These are phyloP conservation scores for Pseudohalonectria lignicola DNA, from an alignment of 2,329 filamentous ascomycete genomes.

Conservation along the genomic window DNA sequence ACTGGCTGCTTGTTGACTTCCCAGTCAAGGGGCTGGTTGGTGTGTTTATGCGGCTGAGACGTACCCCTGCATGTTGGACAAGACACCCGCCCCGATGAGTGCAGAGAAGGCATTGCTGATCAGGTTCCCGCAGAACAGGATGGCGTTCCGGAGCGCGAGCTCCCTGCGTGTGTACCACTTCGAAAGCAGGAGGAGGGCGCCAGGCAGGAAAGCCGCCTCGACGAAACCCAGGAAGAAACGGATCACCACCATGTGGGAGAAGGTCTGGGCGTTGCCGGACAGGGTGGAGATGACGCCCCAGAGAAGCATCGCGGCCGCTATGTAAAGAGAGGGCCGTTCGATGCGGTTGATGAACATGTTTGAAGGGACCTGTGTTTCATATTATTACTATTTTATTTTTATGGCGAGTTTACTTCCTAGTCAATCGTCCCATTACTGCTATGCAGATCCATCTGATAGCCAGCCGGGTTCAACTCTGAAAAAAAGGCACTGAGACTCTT, in stretches of 20 bases:
- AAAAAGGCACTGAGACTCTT: too few species aligned
- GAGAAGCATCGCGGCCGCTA: conserved; percentile 4
- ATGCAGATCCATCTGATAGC: too few species aligned
- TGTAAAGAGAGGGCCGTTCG: conserved; percentile 6
- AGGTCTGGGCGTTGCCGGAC: conserved; percentile 4
- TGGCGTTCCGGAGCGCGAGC: conserved; percentile 3
- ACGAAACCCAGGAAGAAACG: conserved; percentile 9
- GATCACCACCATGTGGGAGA: conserved; percentile 7
- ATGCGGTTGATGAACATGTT: conserved; percentile 34
- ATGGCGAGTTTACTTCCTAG: too few species aligned
- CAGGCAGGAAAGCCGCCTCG: conserved; percentile 5
- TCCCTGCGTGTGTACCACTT: conserved; percentile 5
- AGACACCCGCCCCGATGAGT: conserved; percentile 5
- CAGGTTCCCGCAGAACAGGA: conserved; percentile 5
- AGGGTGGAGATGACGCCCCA: conserved; percentile 6
- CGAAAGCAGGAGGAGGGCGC: conserved; percentile 3
- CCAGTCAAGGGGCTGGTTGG: too few species aligned
- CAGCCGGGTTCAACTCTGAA: conserved; percentile 1
- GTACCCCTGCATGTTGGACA: conserved; percentile 4
- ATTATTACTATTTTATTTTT: conserved; percentile 21
- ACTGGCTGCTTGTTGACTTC: too few species aligned
- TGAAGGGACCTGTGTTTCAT: conserved; percentile 39
- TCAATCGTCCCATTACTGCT: too few species aligned
- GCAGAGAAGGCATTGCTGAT: conserved; percentile 7
- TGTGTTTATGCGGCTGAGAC: too few species aligned